Conservation (phyloP, 768 basidiomycete genomes). For the Mycena albidolilacea region DNA sequence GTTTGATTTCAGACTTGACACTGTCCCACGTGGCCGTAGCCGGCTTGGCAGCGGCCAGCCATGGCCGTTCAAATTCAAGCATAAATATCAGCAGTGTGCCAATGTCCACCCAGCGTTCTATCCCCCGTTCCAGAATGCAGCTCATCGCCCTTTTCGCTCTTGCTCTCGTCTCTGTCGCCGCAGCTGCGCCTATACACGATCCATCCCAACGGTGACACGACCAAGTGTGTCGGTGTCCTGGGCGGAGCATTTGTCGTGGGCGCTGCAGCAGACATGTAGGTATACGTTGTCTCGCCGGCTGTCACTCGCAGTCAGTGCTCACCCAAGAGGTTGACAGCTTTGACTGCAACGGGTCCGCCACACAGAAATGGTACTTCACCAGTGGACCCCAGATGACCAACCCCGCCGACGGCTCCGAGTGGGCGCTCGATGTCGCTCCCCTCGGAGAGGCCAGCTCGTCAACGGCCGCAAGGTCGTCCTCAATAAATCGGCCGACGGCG, state of each 20-base stretch:
- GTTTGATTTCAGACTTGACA: no score
- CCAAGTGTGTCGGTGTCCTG: slow-evolving; percentile 24
- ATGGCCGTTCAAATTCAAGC: slow-evolving; percentile 10
- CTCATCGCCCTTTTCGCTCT: slow-evolving; percentile 20
- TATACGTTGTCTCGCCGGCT: slow-evolving; percentile 8
- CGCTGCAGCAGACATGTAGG: slow-evolving; percentile 24
- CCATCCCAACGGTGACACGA: slow-evolving; percentile 28
- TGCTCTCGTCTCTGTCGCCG: slow-evolving; percentile 22
- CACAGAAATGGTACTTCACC: slow-evolving; percentile 27
- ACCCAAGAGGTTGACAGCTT: slow-evolving; percentile 12
- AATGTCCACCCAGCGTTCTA: slow-evolving; percentile 9
- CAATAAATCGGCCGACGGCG: slow-evolving; percentile 19
- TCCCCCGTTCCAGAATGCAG: slow-evolving; percentile 13
- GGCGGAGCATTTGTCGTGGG: slow-evolving; percentile 22
- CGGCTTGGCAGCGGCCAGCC: slow-evolving; percentile 13
- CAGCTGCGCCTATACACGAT: slow-evolving; percentile 23
- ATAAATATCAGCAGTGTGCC: slow-evolving; percentile 12
- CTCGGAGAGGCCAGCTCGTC: slow-evolving; percentile 5
- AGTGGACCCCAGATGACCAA: slow-evolving; percentile 25
- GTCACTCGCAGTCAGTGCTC: not conserved
- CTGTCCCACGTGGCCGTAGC: slow-evolving; percentile 5
- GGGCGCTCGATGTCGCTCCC: slow-evolving; percentile 28
- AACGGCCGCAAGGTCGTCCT: slow-evolving; percentile 20
- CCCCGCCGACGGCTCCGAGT: slow-evolving; percentile 32
- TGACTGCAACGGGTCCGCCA: slow-evolving; percentile 28